Evolutionary conservation across 805 yeast species (phyloP).

Genomic region (Lachancea mirantina): DNA sequence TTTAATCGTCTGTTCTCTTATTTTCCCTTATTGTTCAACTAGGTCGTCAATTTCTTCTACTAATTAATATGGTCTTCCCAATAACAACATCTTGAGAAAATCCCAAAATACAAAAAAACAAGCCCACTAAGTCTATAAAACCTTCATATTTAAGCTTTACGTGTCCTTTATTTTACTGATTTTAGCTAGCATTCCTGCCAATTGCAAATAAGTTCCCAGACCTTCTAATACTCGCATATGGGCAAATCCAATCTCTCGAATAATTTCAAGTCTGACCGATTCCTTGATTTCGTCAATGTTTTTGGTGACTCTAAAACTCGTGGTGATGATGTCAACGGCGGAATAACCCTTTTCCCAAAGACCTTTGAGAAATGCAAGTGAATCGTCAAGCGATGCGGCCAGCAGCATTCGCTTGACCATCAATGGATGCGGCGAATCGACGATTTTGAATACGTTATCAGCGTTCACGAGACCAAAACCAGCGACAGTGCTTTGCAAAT

Average conservation of each 20-base stretch:
- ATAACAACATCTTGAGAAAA: no score
- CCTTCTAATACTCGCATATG: conserved; percentile 95
- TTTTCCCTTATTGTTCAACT: no score
- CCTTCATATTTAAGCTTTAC: background rate
- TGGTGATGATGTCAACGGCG: conserved; percentile 86
- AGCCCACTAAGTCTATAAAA: no score
- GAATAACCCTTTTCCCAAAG: conserved; percentile 90
- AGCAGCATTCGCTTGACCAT: conserved; percentile 67
- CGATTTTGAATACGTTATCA: conserved; percentile 88
- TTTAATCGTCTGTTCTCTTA: conserved; percentile 11
- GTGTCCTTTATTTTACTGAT: conserved; percentile 20
- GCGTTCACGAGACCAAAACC: conserved; percentile 91
- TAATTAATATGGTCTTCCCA: no score
- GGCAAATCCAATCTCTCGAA: conserved; percentile 80
- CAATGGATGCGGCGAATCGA: conserved; percentile 93
- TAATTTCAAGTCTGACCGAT: conserved; percentile 60
- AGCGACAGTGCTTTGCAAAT: conserved; percentile 86
- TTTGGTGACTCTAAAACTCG: conserved; percentile 83
- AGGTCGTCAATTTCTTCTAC: no score
- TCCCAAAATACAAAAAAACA: no score
- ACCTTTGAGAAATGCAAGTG: conserved; percentile 50
- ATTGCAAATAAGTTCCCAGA: conserved; percentile 77
- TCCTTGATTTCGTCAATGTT: conserved; percentile 64
- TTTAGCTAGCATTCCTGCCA: conserved; percentile 74
- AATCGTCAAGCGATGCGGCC: conserved; percentile 51